Base-by-base conservation (phyloP, 2,329 filamentous ascomycete species). In the Microsporum ferrugineum region DNA sequence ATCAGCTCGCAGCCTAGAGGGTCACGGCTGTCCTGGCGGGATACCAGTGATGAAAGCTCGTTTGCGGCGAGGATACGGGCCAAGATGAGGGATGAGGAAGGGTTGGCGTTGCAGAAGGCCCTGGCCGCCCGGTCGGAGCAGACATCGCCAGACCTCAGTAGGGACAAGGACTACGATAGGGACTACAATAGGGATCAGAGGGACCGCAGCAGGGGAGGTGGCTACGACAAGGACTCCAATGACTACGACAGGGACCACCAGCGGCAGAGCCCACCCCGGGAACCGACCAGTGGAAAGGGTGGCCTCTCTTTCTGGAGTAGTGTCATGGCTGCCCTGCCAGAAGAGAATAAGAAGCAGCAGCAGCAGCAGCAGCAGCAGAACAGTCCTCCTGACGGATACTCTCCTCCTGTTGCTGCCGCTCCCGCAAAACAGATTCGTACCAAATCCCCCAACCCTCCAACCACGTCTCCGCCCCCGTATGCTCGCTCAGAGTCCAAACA, bases 31-130 rank as follows among this genome's bases (percentile, higher is more conserved):
- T 76, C 74, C 5, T 71, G 76, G 34, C 69, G 73, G 45, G 70
- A 68, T 17, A 29, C 29, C 3, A 74, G 73, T 2, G 74, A 75
- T 41, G 72, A 76, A 1, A 72, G 74, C 60, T 78, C 78, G 0
- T 78, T 79, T 63, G 75, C 78, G 1, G 73, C 76, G 59, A 71
- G 72, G 5, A 68, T 80, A 6, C 79, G 78, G 60, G 78, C 78
- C 33, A 77, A 74, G 66, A 82, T 82, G 80, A 73, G 78, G 61
- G 73, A 74, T 6, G 80, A 82, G 62, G 80, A 82, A 70, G 80
- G 77, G 4, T 71, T 71, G 60, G 78, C 78, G 7, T 68, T 82
- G 59, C 79, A 81, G 39, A 60, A 64, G 31, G 56, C 31, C 12
- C 45, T 17, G 49, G 49, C 8, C 4, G 47, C 27, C 17, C 17